These are phyloP conservation scores for Neurospora sp. DNA, from an alignment of 495 filamentous ascomycete species.

Conservation along the genomic window DNA sequence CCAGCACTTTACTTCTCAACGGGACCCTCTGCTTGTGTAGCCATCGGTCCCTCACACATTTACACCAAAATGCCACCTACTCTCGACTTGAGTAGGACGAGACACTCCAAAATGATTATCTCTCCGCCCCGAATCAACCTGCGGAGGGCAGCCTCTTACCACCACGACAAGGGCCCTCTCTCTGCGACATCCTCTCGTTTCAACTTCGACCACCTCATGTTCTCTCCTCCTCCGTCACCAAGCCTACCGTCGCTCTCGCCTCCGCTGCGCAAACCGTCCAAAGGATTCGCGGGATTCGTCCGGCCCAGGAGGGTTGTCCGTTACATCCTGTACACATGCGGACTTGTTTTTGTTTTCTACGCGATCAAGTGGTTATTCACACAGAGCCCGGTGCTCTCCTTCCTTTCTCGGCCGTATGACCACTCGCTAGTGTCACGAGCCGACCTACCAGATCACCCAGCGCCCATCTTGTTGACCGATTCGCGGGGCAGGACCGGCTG, in stretches of 20 bases:
- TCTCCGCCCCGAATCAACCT: conserved; percentile 41
- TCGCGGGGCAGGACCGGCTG: conserved; percentile 47
- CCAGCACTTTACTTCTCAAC: neutral
- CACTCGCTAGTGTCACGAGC: conserved; percentile 42
- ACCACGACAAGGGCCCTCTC: conserved; percentile 35
- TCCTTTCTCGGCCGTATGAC: conserved; percentile 20
- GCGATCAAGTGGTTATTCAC: conserved; percentile 14
- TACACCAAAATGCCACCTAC: conserved; percentile 34
- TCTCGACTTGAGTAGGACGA: conserved; percentile 36
- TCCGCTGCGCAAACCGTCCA: conserved; percentile 42
- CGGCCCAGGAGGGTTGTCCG: conserved; percentile 41
- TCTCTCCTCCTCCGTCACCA: conserved; percentile 54
- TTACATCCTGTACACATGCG: conserved; percentile 30
- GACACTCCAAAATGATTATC: conserved; percentile 41
- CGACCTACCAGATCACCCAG: conserved; percentile 43
- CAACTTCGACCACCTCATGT: conserved; percentile 51
- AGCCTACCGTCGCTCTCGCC: conserved; percentile 54
- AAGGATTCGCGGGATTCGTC: conserved; percentile 16
- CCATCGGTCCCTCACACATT: neutral
- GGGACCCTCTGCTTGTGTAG: neutral
- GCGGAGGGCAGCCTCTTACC: conserved; percentile 37
- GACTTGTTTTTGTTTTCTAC: conserved; percentile 28
- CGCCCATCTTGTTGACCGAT: conserved; percentile 49
- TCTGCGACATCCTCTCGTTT: conserved; percentile 48
- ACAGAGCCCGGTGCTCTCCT: conserved; percentile 13